phyloP scores from a whole-genome alignment of 352 stramenopile species.

The Thalassiosira livingstoniorum region DNA sequence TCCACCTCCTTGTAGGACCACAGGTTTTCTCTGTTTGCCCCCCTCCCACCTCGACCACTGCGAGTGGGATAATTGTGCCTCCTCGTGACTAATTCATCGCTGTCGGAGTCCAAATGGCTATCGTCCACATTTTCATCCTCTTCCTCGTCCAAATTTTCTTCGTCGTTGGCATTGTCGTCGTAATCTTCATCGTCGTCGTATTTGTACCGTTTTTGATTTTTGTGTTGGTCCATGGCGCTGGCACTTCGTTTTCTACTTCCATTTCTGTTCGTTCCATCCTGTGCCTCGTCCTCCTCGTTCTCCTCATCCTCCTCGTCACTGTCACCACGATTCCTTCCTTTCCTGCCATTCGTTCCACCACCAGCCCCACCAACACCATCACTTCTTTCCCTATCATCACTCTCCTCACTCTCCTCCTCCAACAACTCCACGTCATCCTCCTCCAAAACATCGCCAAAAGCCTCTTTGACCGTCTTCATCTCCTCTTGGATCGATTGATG shows the following conservation, averaged over 20 bases:
- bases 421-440: conserved; percentile 55
- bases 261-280: conserved; percentile 9
- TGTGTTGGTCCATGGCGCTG: too few relatives aligned
- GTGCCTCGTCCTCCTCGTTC: conserved; percentile 38
- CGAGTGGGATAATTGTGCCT: not conserved
- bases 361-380: too few relatives aligned
- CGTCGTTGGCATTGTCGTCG: conserved; percentile 17
- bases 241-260: too few relatives aligned
- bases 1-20: conserved; percentile 30
- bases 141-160: conserved; percentile 20
- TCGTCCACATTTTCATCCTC: conserved; percentile 29
- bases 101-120: conserved; percentile 3
- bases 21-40: not conserved
- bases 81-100: not conserved
- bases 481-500: conserved; percentile 36
- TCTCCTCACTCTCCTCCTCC: conserved; percentile 22
- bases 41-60: not conserved
- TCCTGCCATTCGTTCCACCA: not conserved
- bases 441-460: conserved; percentile 35
- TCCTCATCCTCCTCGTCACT: conserved; percentile 22
- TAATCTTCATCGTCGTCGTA: conserved; percentile 28
- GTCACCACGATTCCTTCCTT: not conserved
- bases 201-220: not conserved
- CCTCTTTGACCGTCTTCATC: conserved; percentile 47
- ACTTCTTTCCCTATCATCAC: conserved; percentile 4